A percentile compares a stretch with the other conserved stretches of the same genome.
phyloP scores from a whole-genome alignment of 495 filamentous ascomycete genomes.

The Aspergillus carlsbadensis region DNA sequence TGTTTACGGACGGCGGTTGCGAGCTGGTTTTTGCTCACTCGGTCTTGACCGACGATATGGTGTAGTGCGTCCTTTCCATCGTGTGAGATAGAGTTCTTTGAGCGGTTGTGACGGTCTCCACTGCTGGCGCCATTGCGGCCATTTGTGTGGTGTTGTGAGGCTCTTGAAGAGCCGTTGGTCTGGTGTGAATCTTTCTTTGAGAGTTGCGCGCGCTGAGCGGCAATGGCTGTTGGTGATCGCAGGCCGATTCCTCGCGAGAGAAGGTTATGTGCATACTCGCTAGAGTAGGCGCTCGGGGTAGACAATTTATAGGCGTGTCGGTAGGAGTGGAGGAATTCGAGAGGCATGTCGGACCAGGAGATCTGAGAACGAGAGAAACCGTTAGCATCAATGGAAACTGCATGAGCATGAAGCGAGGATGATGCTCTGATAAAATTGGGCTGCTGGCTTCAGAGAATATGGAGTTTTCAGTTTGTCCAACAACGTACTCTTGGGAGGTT shows the following conservation, averaged over 20 bases:
- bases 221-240: conserved; percentile 45
- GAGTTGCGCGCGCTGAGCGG: conserved; percentile 38
- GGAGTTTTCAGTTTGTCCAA: neutral
- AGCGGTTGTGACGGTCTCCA: conserved; percentile 10
- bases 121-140: conserved; percentile 14
- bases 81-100: conserved; percentile 4
- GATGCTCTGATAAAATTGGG: neutral
- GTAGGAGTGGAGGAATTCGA: conserved; percentile 75
- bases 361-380: conserved; percentile 49
- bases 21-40: conserved; percentile 74
- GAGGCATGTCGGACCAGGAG: conserved; percentile 71
- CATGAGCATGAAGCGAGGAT: neutral
- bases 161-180: conserved; percentile 14
- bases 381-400: conserved; percentile 12
- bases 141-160: conserved; percentile 9
- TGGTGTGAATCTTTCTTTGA: conserved; percentile 14
- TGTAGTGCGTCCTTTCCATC: conserved; percentile 29
- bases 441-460: conserved; percentile 6
- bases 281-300: conserved; percentile 67
- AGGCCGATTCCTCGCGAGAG: conserved; percentile 72
- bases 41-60: conserved; percentile 46
- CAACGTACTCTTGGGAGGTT: conserved; percentile 37
- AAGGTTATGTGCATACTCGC: conserved; percentile 67
- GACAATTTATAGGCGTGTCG: conserved; percentile 72
- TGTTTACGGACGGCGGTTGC: conserved; percentile 83